Percentiles rank a stretch among this genome's conserved stretches.
Conservation (phyloP, 495 filamentous ascomycete species). For the Penicillium coffeae region DNA sequence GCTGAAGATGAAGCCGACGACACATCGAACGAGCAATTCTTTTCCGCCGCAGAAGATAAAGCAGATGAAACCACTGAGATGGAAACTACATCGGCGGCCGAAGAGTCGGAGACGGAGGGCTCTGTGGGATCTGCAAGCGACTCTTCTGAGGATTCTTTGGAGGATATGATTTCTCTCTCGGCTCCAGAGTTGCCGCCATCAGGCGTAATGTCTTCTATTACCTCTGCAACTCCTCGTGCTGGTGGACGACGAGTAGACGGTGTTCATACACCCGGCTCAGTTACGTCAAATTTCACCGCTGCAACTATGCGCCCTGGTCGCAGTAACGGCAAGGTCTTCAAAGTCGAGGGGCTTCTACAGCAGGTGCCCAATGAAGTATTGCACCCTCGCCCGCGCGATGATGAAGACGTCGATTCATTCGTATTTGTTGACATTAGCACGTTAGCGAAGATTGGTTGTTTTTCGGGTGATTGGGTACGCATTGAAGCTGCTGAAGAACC, state of each 20-base stretch:
- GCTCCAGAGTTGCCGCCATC: conserved; percentile 68
- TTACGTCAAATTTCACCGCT: conserved; percentile 79
- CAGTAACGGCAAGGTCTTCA: conserved; percentile 62
- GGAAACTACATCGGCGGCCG: conserved; percentile 48
- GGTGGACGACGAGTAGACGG: conserved; percentile 61
- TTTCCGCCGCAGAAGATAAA: conserved; percentile 77
- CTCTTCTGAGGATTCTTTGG: conserved; percentile 72
- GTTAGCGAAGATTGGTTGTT: conserved; percentile 84
- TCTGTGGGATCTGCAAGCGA: conserved; percentile 54
- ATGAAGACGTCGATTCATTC: conserved; percentile 84
- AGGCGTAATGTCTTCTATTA: conserved; percentile 67
- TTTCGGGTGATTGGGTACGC: conserved; percentile 96
- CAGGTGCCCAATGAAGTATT: conserved; percentile 73
- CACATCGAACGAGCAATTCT: conserved; percentile 84
- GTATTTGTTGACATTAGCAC: conserved; percentile 84
- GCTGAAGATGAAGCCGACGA: conserved; percentile 70
- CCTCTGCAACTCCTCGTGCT: conserved; percentile 67
- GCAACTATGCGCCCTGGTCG: conserved; percentile 67
- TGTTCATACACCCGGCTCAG: conserved; percentile 71
- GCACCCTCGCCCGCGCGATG: conserved; percentile 74
- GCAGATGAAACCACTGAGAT: conserved; percentile 54
- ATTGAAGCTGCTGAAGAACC: conserved; percentile 71
- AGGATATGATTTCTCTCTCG: conserved; percentile 79
- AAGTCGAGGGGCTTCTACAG: conserved; percentile 68
- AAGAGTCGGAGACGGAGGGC: conserved; percentile 50